Conservation (phyloP, 805 yeast species). For the Ogataea degrootiae region DNA sequence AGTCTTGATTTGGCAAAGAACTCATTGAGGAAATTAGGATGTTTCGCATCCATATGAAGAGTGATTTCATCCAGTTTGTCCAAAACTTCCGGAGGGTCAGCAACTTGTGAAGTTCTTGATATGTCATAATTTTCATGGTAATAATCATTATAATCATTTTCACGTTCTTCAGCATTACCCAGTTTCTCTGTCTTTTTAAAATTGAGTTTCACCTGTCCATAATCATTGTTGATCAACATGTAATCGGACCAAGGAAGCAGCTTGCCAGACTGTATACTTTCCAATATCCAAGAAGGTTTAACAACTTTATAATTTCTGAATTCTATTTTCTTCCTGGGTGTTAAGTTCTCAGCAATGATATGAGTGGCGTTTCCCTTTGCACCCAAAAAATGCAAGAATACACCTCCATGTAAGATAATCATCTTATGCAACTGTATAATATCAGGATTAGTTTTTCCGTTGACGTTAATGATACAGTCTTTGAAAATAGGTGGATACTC, state of each 20-base stretch:
- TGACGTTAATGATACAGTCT: constrained; percentile 69
- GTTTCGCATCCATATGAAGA: constrained; percentile 51
- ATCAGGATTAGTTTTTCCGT: constrained; percentile 86
- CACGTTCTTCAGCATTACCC: background rate
- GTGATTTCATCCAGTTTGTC: constrained; percentile 5
- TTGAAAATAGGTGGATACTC: constrained; percentile 44
- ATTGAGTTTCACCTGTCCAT: constrained; percentile 46
- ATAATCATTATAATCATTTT: constrained; percentile 3
- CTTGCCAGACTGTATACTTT: constrained; percentile 46
- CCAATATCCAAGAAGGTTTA: constrained; percentile 74
- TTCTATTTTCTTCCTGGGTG: constrained; percentile 68
- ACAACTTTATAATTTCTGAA: constrained; percentile 71
- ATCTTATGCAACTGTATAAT: constrained; percentile 64
- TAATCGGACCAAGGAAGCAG: constrained; percentile 71
- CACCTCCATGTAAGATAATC: constrained; percentile 77
- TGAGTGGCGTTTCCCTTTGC: constrained; percentile 79
- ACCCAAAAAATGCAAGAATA: constrained; percentile 59
- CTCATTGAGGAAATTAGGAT: constrained; percentile 66
- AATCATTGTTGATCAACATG: constrained; percentile 45
- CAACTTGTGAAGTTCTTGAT: constrained; percentile 7
- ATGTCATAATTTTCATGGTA: constrained; percentile 1
- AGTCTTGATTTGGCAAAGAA: constrained; percentile 80
- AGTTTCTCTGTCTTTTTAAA: constrained; percentile 15
- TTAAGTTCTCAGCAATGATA: constrained; percentile 71
- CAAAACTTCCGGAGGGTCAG: constrained; percentile 8